A percentile compares a stretch with the other conserved stretches of the same genome.
Conservation (phyloP, 495 filamentous ascomycete genomes). For the Aspergillus ellipticus region DNA sequence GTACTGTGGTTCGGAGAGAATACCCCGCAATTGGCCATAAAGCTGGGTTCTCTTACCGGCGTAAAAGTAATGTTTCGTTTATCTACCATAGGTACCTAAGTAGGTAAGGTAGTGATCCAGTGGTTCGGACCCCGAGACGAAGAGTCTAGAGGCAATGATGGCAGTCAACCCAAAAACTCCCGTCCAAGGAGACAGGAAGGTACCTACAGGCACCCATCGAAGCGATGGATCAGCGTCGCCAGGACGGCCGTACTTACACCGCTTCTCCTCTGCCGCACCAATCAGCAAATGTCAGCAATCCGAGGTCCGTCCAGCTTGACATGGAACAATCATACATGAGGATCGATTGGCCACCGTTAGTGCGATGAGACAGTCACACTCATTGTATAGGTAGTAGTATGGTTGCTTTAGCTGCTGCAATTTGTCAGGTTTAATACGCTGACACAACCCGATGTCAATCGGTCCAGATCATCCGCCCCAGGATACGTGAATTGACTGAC, state of each 20-base stretch:
- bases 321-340: conserved; percentile 5
- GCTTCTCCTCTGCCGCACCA: conserved; percentile 16
- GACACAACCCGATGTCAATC: conserved; percentile 3
- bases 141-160: not conserved
- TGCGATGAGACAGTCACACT: conserved; percentile 14
- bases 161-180: conserved; percentile 6
- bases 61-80: not conserved
- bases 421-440: conserved; percentile 9
- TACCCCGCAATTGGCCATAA: not conserved
- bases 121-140: not conserved
- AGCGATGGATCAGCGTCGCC: conserved; percentile 9
- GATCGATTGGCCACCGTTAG: conserved; percentile 15
- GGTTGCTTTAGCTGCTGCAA: not conserved
- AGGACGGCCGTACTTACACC: conserved; percentile 13
- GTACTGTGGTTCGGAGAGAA: not conserved
- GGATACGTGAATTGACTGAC: not conserved
- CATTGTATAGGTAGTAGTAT: too few relatives aligned
- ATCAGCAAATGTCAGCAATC: conserved; percentile 7
- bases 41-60: not conserved
- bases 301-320: conserved; percentile 4
- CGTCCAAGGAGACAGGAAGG: not conserved
- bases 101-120: too few relatives aligned
- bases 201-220: not conserved
- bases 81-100: too few relatives aligned
- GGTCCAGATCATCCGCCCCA: not conserved